Evolutionary conservation across 495 filamentous ascomycete species (phyloP), one percentile per base, ranked within the genome.

Genomic region (Neurospora sp.): DNA sequence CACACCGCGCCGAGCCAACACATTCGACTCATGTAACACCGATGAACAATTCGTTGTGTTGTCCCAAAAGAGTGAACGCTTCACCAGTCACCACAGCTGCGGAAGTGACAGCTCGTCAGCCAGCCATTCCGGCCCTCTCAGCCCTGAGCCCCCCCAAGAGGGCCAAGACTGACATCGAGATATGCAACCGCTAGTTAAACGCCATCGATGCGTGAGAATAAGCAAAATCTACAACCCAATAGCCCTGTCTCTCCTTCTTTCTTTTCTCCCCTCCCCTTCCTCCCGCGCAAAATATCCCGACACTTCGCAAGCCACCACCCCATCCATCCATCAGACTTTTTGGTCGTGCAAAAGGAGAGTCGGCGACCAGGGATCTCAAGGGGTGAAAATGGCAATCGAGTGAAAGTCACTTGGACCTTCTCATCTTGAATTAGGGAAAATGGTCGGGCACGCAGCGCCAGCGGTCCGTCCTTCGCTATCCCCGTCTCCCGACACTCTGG

Each of bases 401-500:
- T 31, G 16, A 54, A 72, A 69, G 71, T 66, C 10, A 73, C 12
- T 69, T 62, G 54, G 39, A 73, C 42, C 59, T 73, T 38, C 38
- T 38, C 23, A 38, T 66, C 71, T 66, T 69, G 71, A 23, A 23
- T 69, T 72, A 27, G 42, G 44, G 35, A 39, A 38, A 54, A 72
- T 31, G 11, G 54, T 66, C 54, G 18, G 42, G 42, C 42, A 62
- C 6, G 27, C 23, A 62, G 54, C 54, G 14, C 14, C 12, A 35
- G 48, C 48, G 48, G 23, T 59, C 23, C 23, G 11, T 59, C 48
- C 46, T 14, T 59, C 48, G 11, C 48, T n/a, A 18, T 7, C 46
- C 20, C 46, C 54, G 54, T 46, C 37, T 62, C 59, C 71, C 71
- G 71, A 69, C 71, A 72, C 35, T 72, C 27, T 72, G 71, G 71